phyloP scores from a whole-genome alignment of 2,329 filamentous ascomycete species.

The Pseudopithomyces chartarum region DNA sequence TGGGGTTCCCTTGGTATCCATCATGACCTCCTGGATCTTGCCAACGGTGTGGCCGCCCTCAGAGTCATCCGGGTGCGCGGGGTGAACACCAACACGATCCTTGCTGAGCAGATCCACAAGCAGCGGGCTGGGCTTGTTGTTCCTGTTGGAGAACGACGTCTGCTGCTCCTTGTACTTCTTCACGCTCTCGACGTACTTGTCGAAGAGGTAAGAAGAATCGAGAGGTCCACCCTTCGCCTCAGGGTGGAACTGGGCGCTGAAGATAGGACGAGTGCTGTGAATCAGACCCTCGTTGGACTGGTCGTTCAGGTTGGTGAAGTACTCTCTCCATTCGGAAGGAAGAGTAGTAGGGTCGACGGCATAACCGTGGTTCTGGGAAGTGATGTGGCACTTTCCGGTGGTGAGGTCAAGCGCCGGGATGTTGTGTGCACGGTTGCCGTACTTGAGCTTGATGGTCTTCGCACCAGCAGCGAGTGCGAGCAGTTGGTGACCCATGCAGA shows the following conservation, averaged over 20 bases:
- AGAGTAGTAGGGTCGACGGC: slow-evolving; percentile 87
- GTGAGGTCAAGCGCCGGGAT: slow-evolving; percentile 94
- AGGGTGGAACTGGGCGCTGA: slow-evolving; percentile 98
- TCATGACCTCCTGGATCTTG: slow-evolving; percentile 32
- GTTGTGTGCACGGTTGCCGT: slow-evolving; percentile 98
- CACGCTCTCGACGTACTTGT: slow-evolving; percentile 92
- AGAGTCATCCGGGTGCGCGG: slow-evolving; percentile 40
- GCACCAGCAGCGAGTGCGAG: slow-evolving; percentile 88
- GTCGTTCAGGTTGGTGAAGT: slow-evolving; percentile 98
- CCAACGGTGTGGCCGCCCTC: slow-evolving; percentile 33
- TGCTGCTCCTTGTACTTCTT: slow-evolving; percentile 86
- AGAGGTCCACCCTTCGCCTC: slow-evolving; percentile 97
- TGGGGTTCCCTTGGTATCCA: slow-evolving; percentile 35
- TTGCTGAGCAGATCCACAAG: slow-evolving; percentile 90
- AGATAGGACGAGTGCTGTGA: slow-evolving; percentile 94
- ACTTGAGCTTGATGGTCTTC: slow-evolving; percentile 95
- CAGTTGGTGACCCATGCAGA: slow-evolving; percentile 96
- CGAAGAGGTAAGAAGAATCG: slow-evolving; percentile 94
- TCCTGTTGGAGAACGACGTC: slow-evolving; percentile 72
- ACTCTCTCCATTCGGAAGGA: slow-evolving; percentile 89
- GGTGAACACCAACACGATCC: slow-evolving; percentile 85
- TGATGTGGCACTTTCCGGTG: slow-evolving; percentile 97
- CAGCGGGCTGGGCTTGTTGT: slow-evolving; percentile 84
- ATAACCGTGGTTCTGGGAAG: slow-evolving; percentile 97
- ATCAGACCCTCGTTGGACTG: slow-evolving; percentile 97